Base-by-base conservation (phyloP, 768 basidiomycete genomes). In the Lentinula detonsa region DNA sequence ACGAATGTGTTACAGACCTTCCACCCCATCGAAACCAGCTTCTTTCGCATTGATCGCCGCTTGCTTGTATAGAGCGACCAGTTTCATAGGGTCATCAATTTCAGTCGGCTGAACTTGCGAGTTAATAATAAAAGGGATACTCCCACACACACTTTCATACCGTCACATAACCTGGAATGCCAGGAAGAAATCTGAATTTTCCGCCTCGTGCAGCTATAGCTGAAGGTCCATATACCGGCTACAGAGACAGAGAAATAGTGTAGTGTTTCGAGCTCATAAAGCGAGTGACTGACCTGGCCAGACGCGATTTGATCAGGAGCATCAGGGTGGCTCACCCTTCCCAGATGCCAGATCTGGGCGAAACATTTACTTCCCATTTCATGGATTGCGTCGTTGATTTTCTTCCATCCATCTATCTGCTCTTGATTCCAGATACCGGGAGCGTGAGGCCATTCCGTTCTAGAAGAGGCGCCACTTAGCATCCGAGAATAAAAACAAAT, bases 1-100 rank as follows among this genome's bases (percentile, higher is more conserved):
- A 4, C n/a, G 21, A 39, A 8, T 18, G 16, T 28, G 5, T 6
- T 46, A 0, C 52, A 58, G 50, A 71, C 69, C 43, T 69, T 76
- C 75, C 31, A 75, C 66, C 1, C 74, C 74, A 60, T 76, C 75
- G 63, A 74, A 75, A 0, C 75, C 75, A 15, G 72, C 73, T 43
- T 67, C 66, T 16, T 71, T 72, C 16, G 76, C 75, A 37, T 72
- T 72, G 45, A 67, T 57, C 0, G 76, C 76, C 9, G 73, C 73
- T 28, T 68, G 61, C 34, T 71, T 72, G 66, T 67, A 78, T 48
- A 59, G 66, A 16, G 62, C 65, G 48, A 75, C 67, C 51, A 71
- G 64, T 13, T 61, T 61, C 45, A 63, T 62, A 33, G 76, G 74
- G 62, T 75, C 76, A 7, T 69, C 62, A 34, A 70, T 59, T n/a